Conservation (phyloP, 371 early-diverging fungal genomes). For the Mucor irregularis region DNA sequence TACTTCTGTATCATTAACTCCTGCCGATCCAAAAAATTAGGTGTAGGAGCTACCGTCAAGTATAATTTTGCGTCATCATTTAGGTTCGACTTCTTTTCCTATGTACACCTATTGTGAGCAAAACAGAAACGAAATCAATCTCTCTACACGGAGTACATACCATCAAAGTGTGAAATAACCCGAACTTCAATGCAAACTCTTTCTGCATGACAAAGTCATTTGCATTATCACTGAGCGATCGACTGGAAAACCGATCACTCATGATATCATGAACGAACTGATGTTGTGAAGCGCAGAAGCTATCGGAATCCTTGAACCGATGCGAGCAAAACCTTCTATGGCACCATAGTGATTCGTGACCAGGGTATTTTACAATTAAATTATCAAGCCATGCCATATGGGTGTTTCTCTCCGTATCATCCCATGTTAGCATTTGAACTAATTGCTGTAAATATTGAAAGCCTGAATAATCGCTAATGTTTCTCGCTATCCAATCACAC, state of each 20-base stretch:
- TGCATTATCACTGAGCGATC: neutral
- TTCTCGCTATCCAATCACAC: conserved; percentile 39
- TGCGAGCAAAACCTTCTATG: conserved; percentile 52
- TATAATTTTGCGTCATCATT: neutral
- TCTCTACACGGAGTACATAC: too few relatives aligned
- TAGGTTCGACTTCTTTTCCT: neutral
- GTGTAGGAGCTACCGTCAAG: conserved; percentile 2
- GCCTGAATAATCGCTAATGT: conserved; percentile 61
- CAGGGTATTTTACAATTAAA: conserved; percentile 49
- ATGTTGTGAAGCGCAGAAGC: conserved; percentile 12
- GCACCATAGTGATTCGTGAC: conserved; percentile 62
- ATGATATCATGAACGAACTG: conserved; percentile 16
- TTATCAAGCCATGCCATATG: conserved; percentile 38
- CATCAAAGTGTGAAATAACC: conserved; percentile 26
- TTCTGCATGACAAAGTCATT: conserved; percentile 9
- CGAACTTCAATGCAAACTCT: conserved; percentile 36
- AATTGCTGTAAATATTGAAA: conserved; percentile 54
- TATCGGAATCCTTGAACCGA: neutral
- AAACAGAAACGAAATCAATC: too few relatives aligned
- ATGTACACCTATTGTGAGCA: too few relatives aligned
- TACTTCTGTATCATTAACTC: neutral
- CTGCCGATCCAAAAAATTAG: conserved; percentile 4
- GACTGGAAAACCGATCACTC: conserved; percentile 1
- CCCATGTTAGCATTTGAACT: conserved; percentile 5
- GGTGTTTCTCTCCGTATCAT: neutral